Base-by-base conservation (phyloP, 2,329 filamentous ascomycete species). In the Verticillium isaacii region DNA sequence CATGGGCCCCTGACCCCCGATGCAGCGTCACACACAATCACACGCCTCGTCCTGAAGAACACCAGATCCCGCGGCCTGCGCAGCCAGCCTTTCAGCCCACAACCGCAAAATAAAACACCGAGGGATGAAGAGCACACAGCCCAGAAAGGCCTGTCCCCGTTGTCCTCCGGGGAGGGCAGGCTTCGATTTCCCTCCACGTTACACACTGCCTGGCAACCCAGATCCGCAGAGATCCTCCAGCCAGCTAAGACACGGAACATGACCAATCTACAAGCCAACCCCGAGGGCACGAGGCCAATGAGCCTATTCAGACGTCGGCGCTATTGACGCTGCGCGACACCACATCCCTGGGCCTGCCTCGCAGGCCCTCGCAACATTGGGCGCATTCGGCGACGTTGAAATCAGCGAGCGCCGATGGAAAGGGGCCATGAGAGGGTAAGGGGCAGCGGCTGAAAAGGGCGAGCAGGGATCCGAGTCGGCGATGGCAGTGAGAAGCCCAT, bases 321-420 rank as follows among this genome's bases (percentile, higher is more conserved):
- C 55, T 57, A 57, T 57, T 57, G 55, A 36, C 32, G 32, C 34
- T 57, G 55, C 55, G 55, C 32, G 34, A 57, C 55, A 36, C 29
- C 32, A 15, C 17, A 14, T 2, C n/a, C 19, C 12, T 7, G 32
- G 32, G n/a, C 32, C 5, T 4, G 11, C 32, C 55, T 36, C 9
- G 34, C n/a, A 36, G 17, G 32, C 12, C 29, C 5, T 23, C 29
- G 32, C 34, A 32, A 57, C 5, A 23, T 7, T 23, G 32, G 55
- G 8, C 55, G n/a, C 19, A 32, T 57, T 37, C 32, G 34, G 55
- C 32, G n/a, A 32, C 8, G 19, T 39, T 9, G 55, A 14, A 9
- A 25, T 7, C 34, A 23, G 17, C 9, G 14, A 34, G 2, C n/a
- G 32, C n/a, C 55, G 32, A 25, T 8, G 8, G 14, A 56, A 23